Conservation (phyloP, 371 early-diverging fungal species). For the Mycotypha africana region DNA sequence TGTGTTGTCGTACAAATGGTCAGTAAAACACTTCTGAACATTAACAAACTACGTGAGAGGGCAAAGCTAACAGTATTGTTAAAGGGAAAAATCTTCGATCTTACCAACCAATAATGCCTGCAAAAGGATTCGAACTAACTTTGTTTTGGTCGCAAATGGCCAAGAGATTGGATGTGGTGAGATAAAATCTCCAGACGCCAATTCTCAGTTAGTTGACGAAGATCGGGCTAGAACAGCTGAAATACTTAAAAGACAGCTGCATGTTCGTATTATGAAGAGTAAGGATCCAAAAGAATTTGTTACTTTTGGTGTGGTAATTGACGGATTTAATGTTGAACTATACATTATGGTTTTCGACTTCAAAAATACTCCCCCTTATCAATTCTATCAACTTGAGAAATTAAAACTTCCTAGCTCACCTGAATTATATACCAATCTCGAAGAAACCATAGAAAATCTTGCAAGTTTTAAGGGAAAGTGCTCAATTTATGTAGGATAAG, state of each 20-base stretch:
- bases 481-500: conserved; percentile 10
- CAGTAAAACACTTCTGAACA: conserved; percentile 12
- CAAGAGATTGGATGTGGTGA: conserved; percentile 15
- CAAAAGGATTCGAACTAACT: conserved; percentile 9
- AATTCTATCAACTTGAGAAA: conserved; percentile 12
- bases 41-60: conserved; percentile 4
- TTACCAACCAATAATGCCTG: conserved; percentile 8
- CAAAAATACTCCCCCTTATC: conserved; percentile 7
- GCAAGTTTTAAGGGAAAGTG: conserved; percentile 16
- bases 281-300: conserved; percentile 13
- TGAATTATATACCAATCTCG: conserved; percentile 10
- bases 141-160: conserved; percentile 8
- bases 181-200: conserved; percentile 8
- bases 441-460: conserved; percentile 14
- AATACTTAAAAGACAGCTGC: conserved; percentile 11
- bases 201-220: conserved; percentile 7
- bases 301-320: conserved; percentile 14
- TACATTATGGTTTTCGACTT: conserved; percentile 10
- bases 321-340: conserved; percentile 12
- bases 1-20: conserved; percentile 7
- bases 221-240: conserved; percentile 13
- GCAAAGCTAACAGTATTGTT: conserved; percentile 1
- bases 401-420: conserved; percentile 9
- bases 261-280: conserved; percentile 14
- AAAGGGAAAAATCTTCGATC: conserved; percentile 13